Evolutionary conservation across 257 asterid species (phyloP), one percentile per base, ranked within the genome.

Genomic region (Voacanga thouarsii): DNA sequence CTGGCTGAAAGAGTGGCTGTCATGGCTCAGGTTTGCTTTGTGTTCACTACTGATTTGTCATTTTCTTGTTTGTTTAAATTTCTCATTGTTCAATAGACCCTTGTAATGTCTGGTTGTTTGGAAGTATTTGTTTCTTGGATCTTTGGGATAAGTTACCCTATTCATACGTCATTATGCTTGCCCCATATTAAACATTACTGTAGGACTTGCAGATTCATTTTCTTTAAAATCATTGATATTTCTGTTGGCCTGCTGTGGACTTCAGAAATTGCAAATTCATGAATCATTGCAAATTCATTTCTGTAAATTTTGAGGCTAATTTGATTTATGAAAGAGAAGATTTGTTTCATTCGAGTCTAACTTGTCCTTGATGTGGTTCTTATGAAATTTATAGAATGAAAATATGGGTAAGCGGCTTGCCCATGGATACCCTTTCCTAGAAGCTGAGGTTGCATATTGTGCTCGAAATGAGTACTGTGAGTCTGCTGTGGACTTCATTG

Each of bases 381-480:
- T 73, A 59, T 55, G 66, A 24, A 50, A 78, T 50, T 8, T 80
- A 71, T 80, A 93, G 99, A 89, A 92, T 66, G 99, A 96, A 87
- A 90, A 93, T 86, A 82, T 96, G 83, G 99, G 99, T 12, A 96
- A 93, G 83, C 85, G 99, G 57, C 90, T 96, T 75, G 99, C 99
- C 63, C 99, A 96, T 77, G 98, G 99, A 81, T 92, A 96, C 85
- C 99, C 99, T 15, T 86, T 90, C 83, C 80, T 96, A 72, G 99
- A 96, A 85, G 99, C 99, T 1, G 98, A 96, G 80, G 99, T 93
- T 72, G 99, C 99, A 70, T 93, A 93, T 86, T 89, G 97, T 89
- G 98, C 98, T 74, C 89, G 98, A 77, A 80, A 93, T 45, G 99
- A 96, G 69, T 93, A 96, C 85, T 93, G 99, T 67, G 99, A 95